Evolutionary conservation across 2,329 filamentous ascomycete species (phyloP), one percentile per base, ranked within the genome.

Genomic region (Ilyonectria mors-panacis): DNA sequence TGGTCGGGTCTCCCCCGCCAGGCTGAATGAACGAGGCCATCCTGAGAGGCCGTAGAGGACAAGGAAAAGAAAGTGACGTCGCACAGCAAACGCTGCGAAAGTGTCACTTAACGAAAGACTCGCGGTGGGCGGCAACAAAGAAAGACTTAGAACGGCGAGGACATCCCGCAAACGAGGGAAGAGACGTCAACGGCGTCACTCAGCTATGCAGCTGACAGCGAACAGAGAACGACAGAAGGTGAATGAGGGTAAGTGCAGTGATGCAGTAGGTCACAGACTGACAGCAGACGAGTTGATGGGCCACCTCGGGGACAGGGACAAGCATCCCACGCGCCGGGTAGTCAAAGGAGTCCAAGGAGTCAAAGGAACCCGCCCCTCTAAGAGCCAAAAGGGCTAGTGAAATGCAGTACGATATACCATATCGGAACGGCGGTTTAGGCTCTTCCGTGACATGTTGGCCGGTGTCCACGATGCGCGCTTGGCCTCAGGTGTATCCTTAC

Each of bases 11-110:
- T 37, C 50, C 33, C 53, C 50, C 35, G 42, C 58, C 63, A 10
- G 63, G 63, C 58, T 66, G 63, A n/a, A 66, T 45, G 51, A 66
- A 66, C 5, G 63, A 66, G 26, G 63, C 63, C 63, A 66, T 66
- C 21, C 26, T 61, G 63, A 28, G n/a, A 19, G 42, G 30, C 26
- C 26, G 26, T 21, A 13, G 28, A 19, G 37, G 39, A 4, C n/a
- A n/a, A 15, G 5, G 39, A n/a, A 42, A n/a, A 39, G 39, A n/a
- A 42, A n/a, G 63, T 57, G 57, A 42, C 21, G 28, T 64, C 37
- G 47, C 45, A 64, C 39, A 53, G 55, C 61, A 15, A 10, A n/a
- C n/a, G 54, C 59, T 56, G 50, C 39, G 39, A 21, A 39, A 42
- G 39, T 28, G 19, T 23, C 53, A 63, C 48, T 54, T 42, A 55